A percentile compares a stretch with the other conserved stretches of the same genome.
These are phyloP conservation scores for Hericium coralloides DNA, from an alignment of 768 basidiomycete species.

Conservation along the genomic window DNA sequence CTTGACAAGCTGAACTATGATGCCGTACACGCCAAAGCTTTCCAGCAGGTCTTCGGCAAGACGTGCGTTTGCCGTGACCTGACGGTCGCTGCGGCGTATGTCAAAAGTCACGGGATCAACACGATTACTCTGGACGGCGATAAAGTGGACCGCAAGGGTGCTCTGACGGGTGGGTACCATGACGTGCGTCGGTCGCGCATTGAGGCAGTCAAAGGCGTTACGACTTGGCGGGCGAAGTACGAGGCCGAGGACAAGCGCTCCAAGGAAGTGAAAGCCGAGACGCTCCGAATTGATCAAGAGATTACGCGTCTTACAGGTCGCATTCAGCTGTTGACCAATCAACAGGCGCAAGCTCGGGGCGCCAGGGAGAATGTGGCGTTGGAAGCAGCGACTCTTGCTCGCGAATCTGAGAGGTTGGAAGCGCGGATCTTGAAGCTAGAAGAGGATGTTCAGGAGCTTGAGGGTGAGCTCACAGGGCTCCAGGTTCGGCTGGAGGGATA, in stretches of 20 bases:
- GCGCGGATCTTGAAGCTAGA: conserved; percentile 58
- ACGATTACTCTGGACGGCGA: conserved; percentile 97
- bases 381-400: conserved; percentile 47
- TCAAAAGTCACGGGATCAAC: conserved; percentile 90
- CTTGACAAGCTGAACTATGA: conserved; percentile 80
- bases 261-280: conserved; percentile 65
- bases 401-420: conserved; percentile 63
- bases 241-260: conserved; percentile 56
- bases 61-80: conserved; percentile 94
- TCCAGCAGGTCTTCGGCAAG: conserved; percentile 96
- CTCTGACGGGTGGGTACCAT: conserved; percentile 93
- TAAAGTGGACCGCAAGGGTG: conserved; percentile 93
- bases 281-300: conserved; percentile 73
- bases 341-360: conserved; percentile 63
- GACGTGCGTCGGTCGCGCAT: conserved; percentile 86
- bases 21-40: conserved; percentile 62
- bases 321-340: conserved; percentile 59
- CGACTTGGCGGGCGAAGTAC: conserved; percentile 64
- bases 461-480: conserved; percentile 58
- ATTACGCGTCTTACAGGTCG: conserved; percentile 68
- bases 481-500: conserved; percentile 57
- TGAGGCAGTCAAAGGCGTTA: conserved; percentile 73
- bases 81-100: conserved; percentile 87
- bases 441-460: conserved; percentile 57
- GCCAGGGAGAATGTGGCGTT: conserved; percentile 57